Evolutionary conservation across 495 filamentous ascomycete species (phyloP).

Genomic region (Evansstolkia leycettana): DNA sequence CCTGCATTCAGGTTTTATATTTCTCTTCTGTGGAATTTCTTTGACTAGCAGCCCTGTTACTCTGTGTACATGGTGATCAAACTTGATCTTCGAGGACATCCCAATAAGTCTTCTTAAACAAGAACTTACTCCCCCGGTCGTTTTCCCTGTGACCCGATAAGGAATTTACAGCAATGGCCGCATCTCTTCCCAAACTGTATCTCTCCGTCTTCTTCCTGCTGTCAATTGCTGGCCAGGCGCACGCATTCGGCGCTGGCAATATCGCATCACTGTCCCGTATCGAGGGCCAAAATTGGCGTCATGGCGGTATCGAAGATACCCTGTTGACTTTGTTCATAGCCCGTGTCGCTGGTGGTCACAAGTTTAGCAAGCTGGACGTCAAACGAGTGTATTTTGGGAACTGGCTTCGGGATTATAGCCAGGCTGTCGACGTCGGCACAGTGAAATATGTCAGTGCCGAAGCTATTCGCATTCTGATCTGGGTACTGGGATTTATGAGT

Average conservation of each 20-base stretch:
- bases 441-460: constrained; percentile 80
- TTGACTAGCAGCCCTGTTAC: too few species aligned
- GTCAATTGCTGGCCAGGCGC: constrained; percentile 46
- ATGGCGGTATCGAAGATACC: constrained; percentile 84
- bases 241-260: constrained; percentile 83
- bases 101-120: too few species aligned
- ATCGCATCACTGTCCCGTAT: constrained; percentile 65
- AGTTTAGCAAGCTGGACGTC: constrained; percentile 78
- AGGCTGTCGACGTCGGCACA: constrained; percentile 65
- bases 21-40: too few species aligned
- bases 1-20: too few species aligned
- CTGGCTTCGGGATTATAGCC: constrained; percentile 73
- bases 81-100: too few species aligned
- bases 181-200: constrained; percentile 17
- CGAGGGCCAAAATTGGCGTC: constrained; percentile 83
- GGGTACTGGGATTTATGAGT: constrained; percentile 50
- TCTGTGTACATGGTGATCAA: too few species aligned
- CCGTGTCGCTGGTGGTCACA: constrained; percentile 65
- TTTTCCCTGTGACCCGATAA: too few species aligned
- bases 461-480: constrained; percentile 71
- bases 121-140: too few species aligned
- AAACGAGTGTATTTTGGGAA: constrained; percentile 83
- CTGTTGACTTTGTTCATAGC: constrained; percentile 66
- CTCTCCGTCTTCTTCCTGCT: constrained; percentile 44
- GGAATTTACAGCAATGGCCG: background rate